Percentiles rank a stretch among this genome's conserved stretches.
Evolutionary conservation across 225 moss, liverwort and hornwort genomes (phyloP).

Genomic region (Neckera pumila): DNA sequence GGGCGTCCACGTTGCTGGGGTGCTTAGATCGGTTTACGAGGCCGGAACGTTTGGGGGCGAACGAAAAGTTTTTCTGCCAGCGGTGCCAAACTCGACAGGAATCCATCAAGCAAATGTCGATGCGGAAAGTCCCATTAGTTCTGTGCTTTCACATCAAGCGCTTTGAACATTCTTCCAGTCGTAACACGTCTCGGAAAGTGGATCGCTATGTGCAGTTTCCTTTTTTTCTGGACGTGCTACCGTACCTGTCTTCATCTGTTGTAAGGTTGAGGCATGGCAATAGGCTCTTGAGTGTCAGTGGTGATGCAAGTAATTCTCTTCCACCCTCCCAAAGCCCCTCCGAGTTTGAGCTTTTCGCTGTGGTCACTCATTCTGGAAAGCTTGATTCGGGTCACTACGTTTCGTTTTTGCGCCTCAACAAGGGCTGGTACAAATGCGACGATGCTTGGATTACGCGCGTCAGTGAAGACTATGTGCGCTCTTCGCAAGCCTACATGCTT

Average conservation of each 20-base stretch:
- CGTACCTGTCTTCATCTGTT: conserved; percentile 77
- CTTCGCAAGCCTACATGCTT: conserved; percentile 86
- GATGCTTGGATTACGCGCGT: conserved; percentile 93
- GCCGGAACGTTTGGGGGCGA: conserved; percentile 68
- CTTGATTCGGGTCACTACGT: conserved; percentile 90
- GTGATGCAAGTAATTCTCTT: conserved; percentile 26
- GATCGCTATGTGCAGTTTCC: conserved; percentile 92
- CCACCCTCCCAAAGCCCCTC: conserved; percentile 31
- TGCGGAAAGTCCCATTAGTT: conserved; percentile 73
- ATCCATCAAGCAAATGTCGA: conserved; percentile 89
- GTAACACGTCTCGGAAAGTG: conserved; percentile 77
- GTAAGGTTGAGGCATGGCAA: conserved; percentile 81
- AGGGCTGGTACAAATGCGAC: conserved; percentile 89
- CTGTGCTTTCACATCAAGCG: conserved; percentile 94
- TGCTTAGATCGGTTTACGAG: conserved; percentile 85
- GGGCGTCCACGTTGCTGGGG: conserved; percentile 71
- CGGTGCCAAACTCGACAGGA: conserved; percentile 75
- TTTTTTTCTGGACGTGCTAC: conserved; percentile 64
- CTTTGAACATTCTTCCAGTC: conserved; percentile 56
- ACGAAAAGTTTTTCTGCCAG: conserved; percentile 85
- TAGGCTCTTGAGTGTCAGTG: conserved; percentile 50
- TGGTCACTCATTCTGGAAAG: conserved; percentile 89
- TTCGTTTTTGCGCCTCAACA: conserved; percentile 67
- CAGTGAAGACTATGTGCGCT: conserved; percentile 79
- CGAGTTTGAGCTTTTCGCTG: conserved; percentile 91